Base-by-base conservation (phyloP, 345 rosid species). In the Lepidium africanum region DNA sequence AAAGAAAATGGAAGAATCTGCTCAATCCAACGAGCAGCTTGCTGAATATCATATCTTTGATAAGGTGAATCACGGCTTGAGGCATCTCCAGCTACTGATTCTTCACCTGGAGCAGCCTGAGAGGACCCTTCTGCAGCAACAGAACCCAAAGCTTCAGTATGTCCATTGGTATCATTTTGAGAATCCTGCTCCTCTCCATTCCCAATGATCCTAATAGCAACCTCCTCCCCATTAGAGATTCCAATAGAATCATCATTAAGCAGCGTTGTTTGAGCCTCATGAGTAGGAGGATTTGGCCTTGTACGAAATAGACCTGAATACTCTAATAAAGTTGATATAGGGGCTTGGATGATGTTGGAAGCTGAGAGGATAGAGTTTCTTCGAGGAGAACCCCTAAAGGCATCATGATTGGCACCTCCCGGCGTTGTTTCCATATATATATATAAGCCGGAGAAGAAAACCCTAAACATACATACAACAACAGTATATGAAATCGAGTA, bases 11-110 rank as follows among this genome's bases (percentile, higher is more conserved):
- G 99, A 32, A 95, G 94, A 62, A 91, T 83, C 78, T 95, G 99
- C 83, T 95, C 99, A 63, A 95, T 84, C 97, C 96, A 95, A 66
- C 99, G 85, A 0, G 99, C 97, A 73, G 97, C 96, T 72, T 95
- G 97, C 84, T 91, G 99, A 71, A 95, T 95, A 75, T 95, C 99
- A 76, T 95, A 95, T 79, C 99, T 89, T 81, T 91, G 99, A 74
- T 91, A 87, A 38, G 96, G 83, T 10, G 99, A 87, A 74, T 94
- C 97, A 70, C 96, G 81, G 62, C 76, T 76, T 49, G 73, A 57
- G 14, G 84, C 86, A 67, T 83, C 95, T 40, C 79, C 89, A 60
- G 79, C 51, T 46, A 67, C 90, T 14, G 85, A 78, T 43, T 84
- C 90, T 43, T 84, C 90, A 76, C 35, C 81, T 6, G 85, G 69